Evolutionary conservation across 2,329 filamentous ascomycete species (phyloP), one percentile per base, ranked within the genome.

Genomic region (Cercospora beticola): DNA sequence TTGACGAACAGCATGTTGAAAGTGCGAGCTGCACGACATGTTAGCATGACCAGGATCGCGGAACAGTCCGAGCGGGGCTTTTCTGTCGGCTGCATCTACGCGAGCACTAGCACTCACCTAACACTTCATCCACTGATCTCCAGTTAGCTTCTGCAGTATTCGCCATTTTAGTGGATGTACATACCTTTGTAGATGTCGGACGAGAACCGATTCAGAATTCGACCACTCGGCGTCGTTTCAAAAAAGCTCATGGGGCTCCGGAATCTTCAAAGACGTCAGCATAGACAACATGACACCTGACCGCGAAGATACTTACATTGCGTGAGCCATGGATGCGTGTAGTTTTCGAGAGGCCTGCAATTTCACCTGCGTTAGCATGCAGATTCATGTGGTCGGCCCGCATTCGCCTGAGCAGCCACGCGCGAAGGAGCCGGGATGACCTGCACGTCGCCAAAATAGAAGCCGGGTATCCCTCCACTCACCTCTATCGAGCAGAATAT

Each of bases 401-500:
- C 62, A 33, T 9, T 72, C 70, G 72, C 73, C 69, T 70, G 67
- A 69, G 66, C 62, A 66, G 64, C 65, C 68, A 68, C 70, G 68
- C 71, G 69, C 65, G 60, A 46, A 65, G 64, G 43, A 33, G 30
- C 70, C 65, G 64, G 40, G 61, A 46, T 52, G 56, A 21, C 49
- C 64, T 70, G 69, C 70, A 73, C 21, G 56, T 69, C 43, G 61
- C 66, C 66, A 57, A 26, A 58, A 57, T 14, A 63, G 60, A 70
- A 43, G 12, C 60, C 28, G 49, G 10, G 60, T 43, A 33, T 58
- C 40, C 21, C 59, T 43, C 57, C n/a, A 79, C 84, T 76, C 83
- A 92, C 91, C 87, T 99, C 95, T 71, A 99, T 99, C 4, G 95
- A 98, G 82, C 96, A 99, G 83, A 99, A 98, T 73, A 99, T 98